These are phyloP conservation scores for Lipomyces chichibuensis DNA, from an alignment of 805 yeast species.

Conservation along the genomic window DNA sequence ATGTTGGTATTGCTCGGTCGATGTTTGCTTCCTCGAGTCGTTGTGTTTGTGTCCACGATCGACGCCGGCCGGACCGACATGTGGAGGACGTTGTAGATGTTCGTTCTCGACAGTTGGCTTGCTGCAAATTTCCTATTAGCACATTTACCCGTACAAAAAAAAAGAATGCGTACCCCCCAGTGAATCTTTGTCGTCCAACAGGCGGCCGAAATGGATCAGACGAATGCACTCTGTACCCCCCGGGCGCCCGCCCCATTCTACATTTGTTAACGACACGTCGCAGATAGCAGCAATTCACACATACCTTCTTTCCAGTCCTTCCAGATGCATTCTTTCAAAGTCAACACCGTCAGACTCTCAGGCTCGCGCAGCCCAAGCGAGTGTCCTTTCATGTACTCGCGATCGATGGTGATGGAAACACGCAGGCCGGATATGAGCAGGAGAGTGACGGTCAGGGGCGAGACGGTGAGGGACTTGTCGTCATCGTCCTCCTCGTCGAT, in stretches of 20 bases:
- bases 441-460: constrained; percentile 24
- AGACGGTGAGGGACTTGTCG: constrained; percentile 13
- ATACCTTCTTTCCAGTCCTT: constrained; percentile 33
- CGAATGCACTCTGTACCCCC: constrained; percentile 24
- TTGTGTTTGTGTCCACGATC: constrained; percentile 10
- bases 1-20: not conserved
- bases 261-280: not conserved
- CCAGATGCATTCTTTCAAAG: constrained; percentile 23
- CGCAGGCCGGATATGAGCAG: constrained; percentile 31
- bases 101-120: constrained; percentile 19
- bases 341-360: constrained; percentile 22
- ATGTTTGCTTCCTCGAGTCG: constrained; percentile 3
- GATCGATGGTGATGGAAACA: constrained; percentile 17
- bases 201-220: constrained; percentile 31
- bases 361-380: constrained; percentile 23
- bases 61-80: constrained; percentile 33
- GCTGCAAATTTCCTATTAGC: constrained; percentile 4
- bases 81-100: constrained; percentile 30
- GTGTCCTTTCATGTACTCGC: constrained; percentile 21
- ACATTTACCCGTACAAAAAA: not conserved
- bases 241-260: constrained; percentile 33
- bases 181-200: constrained; percentile 23
- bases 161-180: constrained; percentile 12
- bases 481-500: constrained; percentile 7
- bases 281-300: not conserved